These are phyloP conservation scores for Ceratobasidium sp. DNA, from an alignment of 1,284 basidiomycete genomes.

Conservation along the genomic window DNA sequence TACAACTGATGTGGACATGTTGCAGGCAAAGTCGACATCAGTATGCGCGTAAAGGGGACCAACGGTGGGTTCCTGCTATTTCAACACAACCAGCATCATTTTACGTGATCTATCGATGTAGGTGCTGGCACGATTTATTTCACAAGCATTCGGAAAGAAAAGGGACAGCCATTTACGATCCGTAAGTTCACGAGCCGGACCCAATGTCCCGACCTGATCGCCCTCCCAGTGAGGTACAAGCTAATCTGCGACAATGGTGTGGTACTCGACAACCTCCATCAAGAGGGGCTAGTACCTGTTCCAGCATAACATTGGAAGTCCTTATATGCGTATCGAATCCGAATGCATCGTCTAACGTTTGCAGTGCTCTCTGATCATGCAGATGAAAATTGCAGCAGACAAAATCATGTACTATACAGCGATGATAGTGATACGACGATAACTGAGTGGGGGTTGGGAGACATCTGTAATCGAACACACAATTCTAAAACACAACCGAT, in stretches of 20 bases:
- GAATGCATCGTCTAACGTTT: no score
- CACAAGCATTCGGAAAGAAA: slow-evolving; percentile 44
- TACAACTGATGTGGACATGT: background rate
- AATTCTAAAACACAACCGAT: slow-evolving; percentile 23
- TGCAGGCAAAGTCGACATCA: slow-evolving; percentile 39
- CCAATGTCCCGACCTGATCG: background rate
- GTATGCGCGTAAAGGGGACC: slow-evolving; percentile 43
- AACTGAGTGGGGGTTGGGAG: slow-evolving; percentile 29
- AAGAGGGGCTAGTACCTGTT: background rate
- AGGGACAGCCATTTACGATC: slow-evolving; percentile 45
- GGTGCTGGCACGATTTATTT: slow-evolving; percentile 46
- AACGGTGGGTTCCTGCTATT: slow-evolving; percentile 37
- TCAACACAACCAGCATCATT: background rate
- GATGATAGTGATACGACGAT: slow-evolving; percentile 28
- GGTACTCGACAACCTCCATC: slow-evolving; percentile 36
- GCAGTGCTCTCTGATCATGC: background rate
- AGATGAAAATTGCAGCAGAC: slow-evolving; percentile 18
- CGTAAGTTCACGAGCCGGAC: slow-evolving; percentile 29
- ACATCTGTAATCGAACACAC: slow-evolving; percentile 10
- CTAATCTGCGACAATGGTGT: slow-evolving; percentile 42
- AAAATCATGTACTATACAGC: slow-evolving; percentile 26
- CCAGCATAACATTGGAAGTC: background rate
- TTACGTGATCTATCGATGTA: slow-evolving; percentile 15
- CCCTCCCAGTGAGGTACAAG: slow-evolving; percentile 43
- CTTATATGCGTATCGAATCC: slow-evolving; percentile 2